phyloP scores from a whole-genome alignment of 2,329 filamentous ascomycete species.

The Lecanosticta acicola region DNA sequence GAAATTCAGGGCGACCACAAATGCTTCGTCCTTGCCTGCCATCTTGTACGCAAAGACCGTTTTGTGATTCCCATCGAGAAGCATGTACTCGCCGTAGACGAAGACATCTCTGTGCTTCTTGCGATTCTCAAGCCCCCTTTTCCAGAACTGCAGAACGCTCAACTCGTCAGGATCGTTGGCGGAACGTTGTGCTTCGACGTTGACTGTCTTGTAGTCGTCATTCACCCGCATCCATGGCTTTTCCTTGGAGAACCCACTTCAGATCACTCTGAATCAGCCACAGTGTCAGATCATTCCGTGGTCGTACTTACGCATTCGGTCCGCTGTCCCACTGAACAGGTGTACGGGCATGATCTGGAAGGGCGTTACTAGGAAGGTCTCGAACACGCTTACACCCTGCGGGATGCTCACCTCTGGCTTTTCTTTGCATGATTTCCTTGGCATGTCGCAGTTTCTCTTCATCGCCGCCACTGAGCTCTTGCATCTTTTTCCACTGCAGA shows the following conservation, averaged over 20 bases:
- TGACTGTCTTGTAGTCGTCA: constrained; percentile 50
- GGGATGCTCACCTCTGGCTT: constrained; percentile 11
- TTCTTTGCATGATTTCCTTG: constrained; percentile 15
- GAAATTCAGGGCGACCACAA: constrained; percentile 35
- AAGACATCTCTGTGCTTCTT: constrained; percentile 55
- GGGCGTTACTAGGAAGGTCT: background rate
- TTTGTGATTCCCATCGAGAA: constrained; percentile 48
- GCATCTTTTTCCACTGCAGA: constrained; percentile 41
- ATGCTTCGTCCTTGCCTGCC: constrained; percentile 25
- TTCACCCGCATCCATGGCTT: constrained; percentile 58
- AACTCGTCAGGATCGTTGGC: constrained; percentile 26
- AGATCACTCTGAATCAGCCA: background rate
- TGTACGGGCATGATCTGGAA: constrained; percentile 49
- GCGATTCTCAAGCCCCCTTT: constrained; percentile 48
- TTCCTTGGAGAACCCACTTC: constrained; percentile 52
- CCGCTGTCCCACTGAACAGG: constrained; percentile 60
- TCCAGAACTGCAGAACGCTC: constrained; percentile 58
- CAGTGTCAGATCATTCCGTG: too few species aligned
- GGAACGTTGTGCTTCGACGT: constrained; percentile 51
- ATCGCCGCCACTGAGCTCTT: constrained; percentile 32
- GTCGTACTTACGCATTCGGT: constrained; percentile 40
- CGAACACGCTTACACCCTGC: background rate
- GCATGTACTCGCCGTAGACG: constrained; percentile 55
- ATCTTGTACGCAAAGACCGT: constrained; percentile 50
- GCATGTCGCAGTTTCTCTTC: constrained; percentile 15